Percentiles rank a stretch among this genome's conserved stretches.
Conservation (phyloP, 2,329 filamentous ascomycete genomes). For the Colletotrichum sp. region DNA sequence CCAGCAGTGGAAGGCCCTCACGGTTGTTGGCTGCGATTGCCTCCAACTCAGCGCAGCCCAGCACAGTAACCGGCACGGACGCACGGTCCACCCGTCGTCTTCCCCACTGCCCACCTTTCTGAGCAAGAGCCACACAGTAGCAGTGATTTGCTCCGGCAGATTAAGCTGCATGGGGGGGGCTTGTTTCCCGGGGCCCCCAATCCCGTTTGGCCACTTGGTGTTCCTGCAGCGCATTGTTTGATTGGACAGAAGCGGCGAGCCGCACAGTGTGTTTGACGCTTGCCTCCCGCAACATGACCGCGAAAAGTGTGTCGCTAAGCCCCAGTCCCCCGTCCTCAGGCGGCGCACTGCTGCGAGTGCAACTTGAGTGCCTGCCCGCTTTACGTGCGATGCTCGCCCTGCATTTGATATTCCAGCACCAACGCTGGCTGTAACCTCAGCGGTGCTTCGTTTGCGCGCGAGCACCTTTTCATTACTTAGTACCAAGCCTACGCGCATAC, state of each 20-base stretch:
- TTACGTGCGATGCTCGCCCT: not conserved
- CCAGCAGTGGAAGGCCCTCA: not conserved
- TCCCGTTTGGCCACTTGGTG: not conserved
- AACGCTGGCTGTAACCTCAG: not conserved
- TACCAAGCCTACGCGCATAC: not conserved
- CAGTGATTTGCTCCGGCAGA: not conserved
- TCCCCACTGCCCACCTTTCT: not conserved
- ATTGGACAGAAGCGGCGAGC: constrained; percentile 7
- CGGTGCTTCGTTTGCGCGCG: not conserved
- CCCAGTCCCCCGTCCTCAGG: not conserved
- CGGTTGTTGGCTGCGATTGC: not conserved
- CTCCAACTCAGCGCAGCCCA: not conserved
- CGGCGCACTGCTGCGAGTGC: not conserved
- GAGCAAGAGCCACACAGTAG: constrained; percentile 7
- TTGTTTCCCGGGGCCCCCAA: not conserved
- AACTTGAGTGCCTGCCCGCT: not conserved
- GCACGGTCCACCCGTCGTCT: not conserved
- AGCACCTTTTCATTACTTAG: not conserved
- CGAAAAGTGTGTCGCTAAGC: not conserved
- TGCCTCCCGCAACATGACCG: not conserved
- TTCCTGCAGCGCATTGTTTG: not conserved
- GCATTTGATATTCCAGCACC: not conserved
- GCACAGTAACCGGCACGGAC: not conserved
- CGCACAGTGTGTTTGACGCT: constrained; percentile 13
- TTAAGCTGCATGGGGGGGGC: constrained; percentile 8